Conservation (phyloP, 805 yeast genomes). For the Tetrapisispora phaffii region DNA sequence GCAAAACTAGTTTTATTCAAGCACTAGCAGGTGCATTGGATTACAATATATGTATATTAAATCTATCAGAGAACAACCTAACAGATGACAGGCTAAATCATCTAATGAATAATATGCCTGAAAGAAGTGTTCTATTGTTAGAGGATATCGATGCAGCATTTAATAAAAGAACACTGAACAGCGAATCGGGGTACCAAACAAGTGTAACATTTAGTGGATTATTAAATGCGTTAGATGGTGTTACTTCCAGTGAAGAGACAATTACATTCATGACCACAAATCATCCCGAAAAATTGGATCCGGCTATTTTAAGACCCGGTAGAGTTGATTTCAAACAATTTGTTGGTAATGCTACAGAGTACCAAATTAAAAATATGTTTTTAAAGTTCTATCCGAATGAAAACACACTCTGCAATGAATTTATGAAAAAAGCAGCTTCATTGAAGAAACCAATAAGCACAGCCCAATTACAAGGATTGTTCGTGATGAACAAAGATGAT, state of each 20-base stretch:
- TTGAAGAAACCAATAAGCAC: conserved; percentile 62
- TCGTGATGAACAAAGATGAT: conserved; percentile 80
- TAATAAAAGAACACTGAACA: conserved; percentile 63
- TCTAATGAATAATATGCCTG: conserved; percentile 92
- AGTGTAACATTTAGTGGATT: conserved; percentile 95
- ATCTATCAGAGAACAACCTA: conserved; percentile 78
- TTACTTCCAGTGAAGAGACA: conserved; percentile 93
- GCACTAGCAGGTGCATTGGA: conserved; percentile 95
- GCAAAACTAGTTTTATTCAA: conserved; percentile 91
- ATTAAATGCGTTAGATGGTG: conserved; percentile 91
- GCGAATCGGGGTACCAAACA: conserved; percentile 67
- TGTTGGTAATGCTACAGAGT: conserved; percentile 77
- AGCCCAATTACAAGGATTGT: conserved; percentile 91
- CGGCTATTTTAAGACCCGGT: conserved; percentile 91
- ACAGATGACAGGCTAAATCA: conserved; percentile 94
- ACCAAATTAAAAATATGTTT: conserved; percentile 79
- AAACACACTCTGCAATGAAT: conserved; percentile 41
- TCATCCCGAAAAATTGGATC: conserved; percentile 88
- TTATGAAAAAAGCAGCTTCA: conserved; percentile 33
- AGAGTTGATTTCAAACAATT: conserved; percentile 77
- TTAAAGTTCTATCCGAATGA: conserved; percentile 69
- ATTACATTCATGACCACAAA: conserved; percentile 97
- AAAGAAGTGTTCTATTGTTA: conserved; percentile 68
- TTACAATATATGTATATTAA: conserved; percentile 88
- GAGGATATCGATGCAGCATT: conserved; percentile 98